A percentile compares a stretch with the other conserved stretches of the same genome.
Conservation (phyloP, 257 asterid species). For the Verbena officinalis region DNA sequence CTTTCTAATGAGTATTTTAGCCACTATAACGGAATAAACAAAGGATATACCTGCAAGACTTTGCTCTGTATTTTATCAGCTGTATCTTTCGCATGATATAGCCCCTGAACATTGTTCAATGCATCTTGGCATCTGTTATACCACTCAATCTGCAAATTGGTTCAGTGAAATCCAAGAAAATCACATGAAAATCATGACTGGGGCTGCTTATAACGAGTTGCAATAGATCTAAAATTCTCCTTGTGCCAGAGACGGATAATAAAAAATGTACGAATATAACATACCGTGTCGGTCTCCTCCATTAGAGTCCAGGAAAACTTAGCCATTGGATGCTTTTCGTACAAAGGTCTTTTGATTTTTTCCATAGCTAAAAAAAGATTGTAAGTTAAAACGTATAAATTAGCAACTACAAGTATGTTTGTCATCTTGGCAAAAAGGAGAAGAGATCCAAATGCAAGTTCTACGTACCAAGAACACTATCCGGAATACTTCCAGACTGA, state of each 20-base stretch:
- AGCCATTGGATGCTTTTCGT: constrained; percentile 96
- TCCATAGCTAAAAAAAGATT: constrained; percentile 73
- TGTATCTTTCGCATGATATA: constrained; percentile 74
- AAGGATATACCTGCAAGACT: constrained; percentile 77
- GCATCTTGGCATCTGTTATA: constrained; percentile 64
- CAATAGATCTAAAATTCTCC: constrained; percentile 16
- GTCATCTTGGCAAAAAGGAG: constrained; percentile 19
- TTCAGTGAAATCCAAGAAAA: constrained; percentile 18
- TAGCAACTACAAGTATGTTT: constrained; percentile 23
- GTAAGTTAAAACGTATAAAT: constrained; percentile 20
- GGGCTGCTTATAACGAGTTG: constrained; percentile 17
- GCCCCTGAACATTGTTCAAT: constrained; percentile 70
- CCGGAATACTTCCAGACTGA: constrained; percentile 79
- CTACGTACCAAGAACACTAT: constrained; percentile 71
- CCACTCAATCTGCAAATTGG: constrained; percentile 77
- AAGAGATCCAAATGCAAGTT: constrained; percentile 25
- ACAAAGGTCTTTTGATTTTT: constrained; percentile 78
- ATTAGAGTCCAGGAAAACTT: constrained; percentile 94
- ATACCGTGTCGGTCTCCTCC: constrained; percentile 89
- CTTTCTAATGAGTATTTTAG: constrained; percentile 2
- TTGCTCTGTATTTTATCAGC: constrained; percentile 79
- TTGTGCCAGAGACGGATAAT: constrained; percentile 14
- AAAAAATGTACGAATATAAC: constrained; percentile 30
- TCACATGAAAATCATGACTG: constrained; percentile 24
- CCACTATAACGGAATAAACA: constrained; percentile 22